Evolutionary conservation across 352 stramenopile species (phyloP), one percentile per base, ranked within the genome.

Genomic region (Phytopythium aichiense): DNA sequence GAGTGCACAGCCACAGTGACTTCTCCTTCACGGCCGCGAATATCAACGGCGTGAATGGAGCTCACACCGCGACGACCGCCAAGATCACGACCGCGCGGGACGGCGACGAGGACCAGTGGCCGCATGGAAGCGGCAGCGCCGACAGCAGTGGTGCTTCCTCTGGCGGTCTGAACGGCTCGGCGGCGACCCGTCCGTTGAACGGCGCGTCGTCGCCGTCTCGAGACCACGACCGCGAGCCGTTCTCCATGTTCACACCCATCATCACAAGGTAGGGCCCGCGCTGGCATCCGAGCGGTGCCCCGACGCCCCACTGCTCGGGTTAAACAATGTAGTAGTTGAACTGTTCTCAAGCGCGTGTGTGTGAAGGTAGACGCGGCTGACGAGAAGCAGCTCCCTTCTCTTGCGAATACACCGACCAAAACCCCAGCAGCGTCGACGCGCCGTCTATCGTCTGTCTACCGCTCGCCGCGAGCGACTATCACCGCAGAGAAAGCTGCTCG

Each of bases 161-260:
- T 51, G 6, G 4, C 53, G 61, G 51, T 33, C 33, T 63, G 33
- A 63, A 58, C 35, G 58, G 46, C 22, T 31, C 58, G 75, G 73
- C 35, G 67, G 60, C 31, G 9, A 28, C 52, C 22, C 43, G 64
- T 63, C n/a, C 53, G 46, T n/a, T 56, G 25, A 54, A 54, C 28
- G 48, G 48, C 48, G 48, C 48, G 16, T 35, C 46, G 7, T 40
- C 51, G 18, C 6, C 51, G 2, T 20, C 51, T n/a, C 25, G 25
- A 33, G 23, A 56, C 23, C 58, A 49, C 40, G 63, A 66, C 15
- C 61, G 74, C 46, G 87, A 95, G 60, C 87, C 87, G 2, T 95
- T 95, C 63, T 85, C 87, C 3, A 60, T 81, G 28, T 95, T 95
- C 60, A 95, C 87, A 33, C 87, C 84, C 38, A 95, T 95, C 63